Evolutionary conservation across 345 rosid genomes (phyloP).

Genomic region (Syzygium grande): DNA sequence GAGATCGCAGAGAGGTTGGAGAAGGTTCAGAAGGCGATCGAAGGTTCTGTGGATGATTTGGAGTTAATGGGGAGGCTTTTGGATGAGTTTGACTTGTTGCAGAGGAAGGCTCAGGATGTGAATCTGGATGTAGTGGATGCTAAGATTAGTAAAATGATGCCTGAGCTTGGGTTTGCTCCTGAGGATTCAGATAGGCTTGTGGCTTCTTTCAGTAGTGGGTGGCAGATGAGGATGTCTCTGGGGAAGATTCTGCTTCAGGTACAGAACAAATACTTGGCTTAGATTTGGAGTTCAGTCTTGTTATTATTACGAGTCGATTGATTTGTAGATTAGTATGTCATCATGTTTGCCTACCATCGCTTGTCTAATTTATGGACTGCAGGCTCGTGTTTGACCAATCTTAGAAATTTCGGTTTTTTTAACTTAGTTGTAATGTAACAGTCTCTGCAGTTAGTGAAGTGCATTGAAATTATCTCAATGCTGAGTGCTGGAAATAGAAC

Average conservation of each 20-base stretch:
- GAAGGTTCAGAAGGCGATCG: slow-evolving; percentile 84
- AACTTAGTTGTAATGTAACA: neutral
- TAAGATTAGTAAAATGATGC: slow-evolving; percentile 88
- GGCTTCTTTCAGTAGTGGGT: slow-evolving; percentile 89
- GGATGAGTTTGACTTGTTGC: slow-evolving; percentile 91
- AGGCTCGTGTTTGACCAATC: neutral
- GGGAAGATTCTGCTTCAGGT: slow-evolving; percentile 98
- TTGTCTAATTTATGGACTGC: neutral
- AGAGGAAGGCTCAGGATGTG: slow-evolving; percentile 72
- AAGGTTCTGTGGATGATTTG: slow-evolving; percentile 70
- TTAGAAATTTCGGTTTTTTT: neutral
- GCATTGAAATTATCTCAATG: neutral
- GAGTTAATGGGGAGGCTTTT: slow-evolving; percentile 91
- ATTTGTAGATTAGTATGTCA: neutral
- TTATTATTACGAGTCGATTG: neutral
- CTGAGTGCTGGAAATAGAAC: neutral
- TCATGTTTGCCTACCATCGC: neutral
- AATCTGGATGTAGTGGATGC: slow-evolving; percentile 68
- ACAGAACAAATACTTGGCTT: neutral
- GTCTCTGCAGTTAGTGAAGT: neutral
- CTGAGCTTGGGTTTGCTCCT: slow-evolving; percentile 65
- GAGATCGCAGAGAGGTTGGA: slow-evolving; percentile 58
- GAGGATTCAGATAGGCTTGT: slow-evolving; percentile 95
- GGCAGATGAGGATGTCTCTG: slow-evolving; percentile 99
- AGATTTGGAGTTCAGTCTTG: neutral